A percentile compares a stretch with the other conserved stretches of the same genome.
Conservation (phyloP, 257 asterid species). For the Rauvolfia tetraphylla region DNA sequence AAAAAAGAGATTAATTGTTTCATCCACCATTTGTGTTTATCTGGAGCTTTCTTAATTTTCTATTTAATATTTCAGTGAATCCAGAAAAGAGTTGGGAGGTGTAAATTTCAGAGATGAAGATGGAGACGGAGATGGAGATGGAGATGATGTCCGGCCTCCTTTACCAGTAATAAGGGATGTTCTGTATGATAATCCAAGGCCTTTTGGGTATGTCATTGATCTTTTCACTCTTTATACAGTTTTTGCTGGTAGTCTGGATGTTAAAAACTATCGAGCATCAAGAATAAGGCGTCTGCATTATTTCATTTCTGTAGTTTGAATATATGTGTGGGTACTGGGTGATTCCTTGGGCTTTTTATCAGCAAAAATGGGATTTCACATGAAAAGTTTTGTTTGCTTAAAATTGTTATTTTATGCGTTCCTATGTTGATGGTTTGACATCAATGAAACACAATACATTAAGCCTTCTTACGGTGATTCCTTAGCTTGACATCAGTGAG, state of each 20-base stretch:
- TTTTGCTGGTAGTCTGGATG: background rate
- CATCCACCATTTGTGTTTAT: slow-evolving; percentile 2
- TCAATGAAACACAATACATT: background rate
- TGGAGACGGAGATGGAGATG: too few relatives aligned
- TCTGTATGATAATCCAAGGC: slow-evolving; percentile 67
- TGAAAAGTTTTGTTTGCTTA: background rate
- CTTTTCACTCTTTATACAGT: slow-evolving; percentile 10
- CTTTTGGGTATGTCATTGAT: slow-evolving; percentile 54
- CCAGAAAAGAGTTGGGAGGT: slow-evolving; percentile 39
- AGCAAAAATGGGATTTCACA: background rate
- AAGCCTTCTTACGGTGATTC: background rate
- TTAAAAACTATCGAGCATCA: background rate
- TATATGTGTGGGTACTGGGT: background rate
- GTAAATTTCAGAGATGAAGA: slow-evolving; percentile 39
- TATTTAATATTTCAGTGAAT: slow-evolving; percentile 38
- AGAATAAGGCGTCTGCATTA: background rate
- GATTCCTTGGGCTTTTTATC: background rate
- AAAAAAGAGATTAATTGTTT: background rate
- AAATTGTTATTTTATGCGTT: background rate
- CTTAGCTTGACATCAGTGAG: background rate
- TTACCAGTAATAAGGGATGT: slow-evolving; percentile 92
- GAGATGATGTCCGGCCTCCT: slow-evolving; percentile 77
- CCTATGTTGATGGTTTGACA: background rate
- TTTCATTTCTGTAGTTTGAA: background rate
- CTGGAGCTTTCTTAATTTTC: background rate